Evolutionary conservation across 139 green algal genomes (phyloP).

Genomic region (Chlamydomonas schloesseri): DNA sequence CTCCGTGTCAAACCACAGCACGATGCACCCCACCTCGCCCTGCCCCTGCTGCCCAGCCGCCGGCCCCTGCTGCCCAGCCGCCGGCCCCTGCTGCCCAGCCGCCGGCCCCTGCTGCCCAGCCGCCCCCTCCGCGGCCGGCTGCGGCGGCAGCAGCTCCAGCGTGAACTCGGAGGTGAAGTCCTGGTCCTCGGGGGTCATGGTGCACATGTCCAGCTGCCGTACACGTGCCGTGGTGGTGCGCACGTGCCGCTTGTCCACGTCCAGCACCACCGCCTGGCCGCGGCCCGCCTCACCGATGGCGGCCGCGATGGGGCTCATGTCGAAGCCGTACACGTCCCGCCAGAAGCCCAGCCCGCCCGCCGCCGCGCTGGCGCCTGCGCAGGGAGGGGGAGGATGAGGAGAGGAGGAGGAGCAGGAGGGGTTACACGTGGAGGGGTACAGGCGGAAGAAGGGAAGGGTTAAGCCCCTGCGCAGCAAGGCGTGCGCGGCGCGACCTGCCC

Average conservation of each 20-base stretch:
- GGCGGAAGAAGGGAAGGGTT: not conserved
- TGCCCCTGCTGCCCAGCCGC: not conserved
- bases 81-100: slow-evolving; percentile 26
- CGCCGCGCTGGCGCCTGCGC: slow-evolving; percentile 24
- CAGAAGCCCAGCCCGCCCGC: slow-evolving; percentile 38
- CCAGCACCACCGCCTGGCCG: slow-evolving; percentile 66
- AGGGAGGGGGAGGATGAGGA: not conserved
- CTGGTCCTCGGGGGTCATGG: slow-evolving; percentile 77
- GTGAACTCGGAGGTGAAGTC: slow-evolving; percentile 91
- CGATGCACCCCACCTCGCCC: slow-evolving; percentile 72
- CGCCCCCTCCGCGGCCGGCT: not conserved
- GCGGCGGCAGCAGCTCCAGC: slow-evolving; percentile 40
- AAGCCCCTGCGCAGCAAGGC: too few relatives aligned
- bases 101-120: too few relatives aligned
- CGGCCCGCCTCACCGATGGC: slow-evolving; percentile 59
- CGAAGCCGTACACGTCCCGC: slow-evolving; percentile 92
- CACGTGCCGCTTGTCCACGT: slow-evolving; percentile 68
- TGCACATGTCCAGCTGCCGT: slow-evolving; percentile 79
- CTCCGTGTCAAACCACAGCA: slow-evolving; percentile 95
- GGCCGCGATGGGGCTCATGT: slow-evolving; percentile 77
- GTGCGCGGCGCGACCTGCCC: too few relatives aligned
- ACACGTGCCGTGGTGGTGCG: slow-evolving; percentile 47
- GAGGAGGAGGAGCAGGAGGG: not conserved
- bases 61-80: not conserved
- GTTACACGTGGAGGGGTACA: not conserved